Percentiles rank a stretch among this genome's conserved stretches.
Conservation (phyloP, 2,329 filamentous ascomycete species). For the Penicillium sp. region DNA sequence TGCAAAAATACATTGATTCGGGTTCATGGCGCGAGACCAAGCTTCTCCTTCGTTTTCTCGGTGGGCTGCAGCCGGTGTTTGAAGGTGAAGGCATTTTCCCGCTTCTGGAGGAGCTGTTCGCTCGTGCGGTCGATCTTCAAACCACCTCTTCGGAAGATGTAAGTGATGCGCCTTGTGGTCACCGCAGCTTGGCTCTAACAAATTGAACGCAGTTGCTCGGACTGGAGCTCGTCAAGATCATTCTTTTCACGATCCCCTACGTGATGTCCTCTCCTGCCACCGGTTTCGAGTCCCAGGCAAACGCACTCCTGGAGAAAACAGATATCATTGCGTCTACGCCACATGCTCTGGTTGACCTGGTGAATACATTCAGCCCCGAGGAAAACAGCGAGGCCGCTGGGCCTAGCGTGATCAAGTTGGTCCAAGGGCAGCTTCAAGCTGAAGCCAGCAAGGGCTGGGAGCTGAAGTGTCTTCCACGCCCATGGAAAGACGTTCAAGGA, state of each 20-base stretch:
- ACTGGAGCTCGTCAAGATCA: constrained; percentile 90
- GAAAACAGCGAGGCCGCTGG: constrained; percentile 58
- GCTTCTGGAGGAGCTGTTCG: constrained; percentile 83
- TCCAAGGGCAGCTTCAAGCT: constrained; percentile 78
- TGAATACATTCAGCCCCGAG: constrained; percentile 71
- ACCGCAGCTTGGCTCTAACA: constrained; percentile 11
- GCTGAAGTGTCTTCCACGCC: constrained; percentile 58
- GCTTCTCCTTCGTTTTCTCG: constrained; percentile 80
- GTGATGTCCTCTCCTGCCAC: constrained; percentile 68
- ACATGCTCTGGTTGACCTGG: constrained; percentile 74
- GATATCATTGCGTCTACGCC: constrained; percentile 88
- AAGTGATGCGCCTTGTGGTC: constrained; percentile 36
- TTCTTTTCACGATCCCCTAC: constrained; percentile 90
- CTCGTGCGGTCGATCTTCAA: constrained; percentile 84
- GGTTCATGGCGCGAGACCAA: constrained; percentile 91
- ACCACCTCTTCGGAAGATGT: constrained; percentile 90
- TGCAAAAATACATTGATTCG: constrained; percentile 62
- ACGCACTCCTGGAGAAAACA: constrained; percentile 82
- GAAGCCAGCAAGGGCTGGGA: constrained; percentile 73
- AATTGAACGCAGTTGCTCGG: constrained; percentile 50
- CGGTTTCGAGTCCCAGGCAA: constrained; percentile 66
- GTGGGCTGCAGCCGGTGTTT: constrained; percentile 74
- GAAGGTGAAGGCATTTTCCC: constrained; percentile 81
- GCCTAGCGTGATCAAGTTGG: constrained; percentile 69
- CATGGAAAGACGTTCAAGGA: constrained; percentile 44